These are phyloP conservation scores for Fusarium anthophilum DNA, from an alignment of 2,329 filamentous ascomycete genomes.

Conservation along the genomic window DNA sequence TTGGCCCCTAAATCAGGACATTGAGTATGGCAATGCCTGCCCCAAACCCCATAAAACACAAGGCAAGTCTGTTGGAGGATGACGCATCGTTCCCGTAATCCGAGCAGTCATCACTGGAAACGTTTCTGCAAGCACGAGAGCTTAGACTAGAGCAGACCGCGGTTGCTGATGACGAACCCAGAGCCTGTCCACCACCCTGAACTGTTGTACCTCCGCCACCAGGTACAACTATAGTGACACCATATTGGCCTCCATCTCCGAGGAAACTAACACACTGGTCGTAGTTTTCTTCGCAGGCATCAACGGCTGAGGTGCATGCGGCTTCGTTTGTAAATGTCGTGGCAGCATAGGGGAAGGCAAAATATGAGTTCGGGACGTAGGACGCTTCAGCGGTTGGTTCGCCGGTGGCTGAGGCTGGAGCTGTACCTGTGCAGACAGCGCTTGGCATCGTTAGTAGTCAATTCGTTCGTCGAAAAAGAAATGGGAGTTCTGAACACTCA, in stretches of 20 bases:
- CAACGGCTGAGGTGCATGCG: conserved; percentile 62
- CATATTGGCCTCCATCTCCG: conserved; percentile 53
- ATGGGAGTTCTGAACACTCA: conserved; percentile 45
- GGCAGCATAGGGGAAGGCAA: conserved; percentile 67
- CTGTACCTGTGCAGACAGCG: conserved; percentile 65
- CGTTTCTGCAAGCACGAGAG: conserved; percentile 58
- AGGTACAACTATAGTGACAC: conserved; percentile 66
- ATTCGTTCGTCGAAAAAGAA: not conserved
- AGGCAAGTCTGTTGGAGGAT: not conserved
- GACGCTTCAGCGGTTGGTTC: conserved; percentile 54
- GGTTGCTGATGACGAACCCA: conserved; percentile 58
- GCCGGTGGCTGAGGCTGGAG: conserved; percentile 52
- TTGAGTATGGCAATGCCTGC: conserved; percentile 22
- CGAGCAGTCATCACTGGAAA: conserved; percentile 54
- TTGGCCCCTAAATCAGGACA: conserved; percentile 7
- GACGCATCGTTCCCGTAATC: conserved; percentile 34
- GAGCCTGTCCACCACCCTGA: conserved; percentile 50
- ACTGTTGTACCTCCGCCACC: conserved; percentile 64
- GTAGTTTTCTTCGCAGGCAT: conserved; percentile 64
- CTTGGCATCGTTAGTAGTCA: conserved; percentile 46
- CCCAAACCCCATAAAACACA: conserved; percentile 24
- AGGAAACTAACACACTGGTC: conserved; percentile 62
- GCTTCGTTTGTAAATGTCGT: conserved; percentile 61
- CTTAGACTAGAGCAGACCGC: conserved; percentile 66
- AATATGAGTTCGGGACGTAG: conserved; percentile 66